Evolutionary conservation across 768 basidiomycete genomes (phyloP), one percentile per base, ranked within the genome.

Genomic region (Mycena galericulata): DNA sequence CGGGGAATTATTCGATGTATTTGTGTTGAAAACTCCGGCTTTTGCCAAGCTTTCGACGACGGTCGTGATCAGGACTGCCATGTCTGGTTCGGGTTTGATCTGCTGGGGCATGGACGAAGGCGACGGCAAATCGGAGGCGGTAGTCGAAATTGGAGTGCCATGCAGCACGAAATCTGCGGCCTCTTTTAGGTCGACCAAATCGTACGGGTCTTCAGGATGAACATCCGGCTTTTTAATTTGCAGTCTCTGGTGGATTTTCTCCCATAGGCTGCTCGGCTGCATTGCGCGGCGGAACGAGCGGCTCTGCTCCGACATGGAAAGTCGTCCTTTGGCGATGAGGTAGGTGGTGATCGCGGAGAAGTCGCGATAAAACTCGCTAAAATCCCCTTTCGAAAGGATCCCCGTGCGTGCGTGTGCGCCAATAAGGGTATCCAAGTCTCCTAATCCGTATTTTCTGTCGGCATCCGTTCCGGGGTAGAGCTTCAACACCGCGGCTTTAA

Each of bases 151-250:
- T 49, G 30, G 47, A 40, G 62, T 64, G 1, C 54, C 57, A 9
- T 64, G 65, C 2, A 77, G 38, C 8, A 73, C 72, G 58, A 76
- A 75, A 6, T 68, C 59, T 0, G 73, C 70, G 0, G 75, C 75
- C 15, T 69, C 73, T 3, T 71, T 45, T 27, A 76, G 71, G 15
- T 77, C 67, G 0, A 30, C 14, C 14, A 78, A 46, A 0, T 59
- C 29, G 51, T 76, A 79, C 1, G 75, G 73, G 14, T 76, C 67
- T 15, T 77, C 75, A 3, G 76, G 76, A 20, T 68, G 67, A 11
- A 72, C 72, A 32, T 75, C 68, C 11, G 62, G 62, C 15, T 56
- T 27, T 15, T 73, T 75, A 55, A 77, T 50, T 29, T 69, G 62
- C 0, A 78, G 73, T 0, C 75, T 68, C 2, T 73, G 65, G 2